Conservation (phyloP, 2,329 filamentous ascomycete genomes). For the Fusarium verrucosum region DNA sequence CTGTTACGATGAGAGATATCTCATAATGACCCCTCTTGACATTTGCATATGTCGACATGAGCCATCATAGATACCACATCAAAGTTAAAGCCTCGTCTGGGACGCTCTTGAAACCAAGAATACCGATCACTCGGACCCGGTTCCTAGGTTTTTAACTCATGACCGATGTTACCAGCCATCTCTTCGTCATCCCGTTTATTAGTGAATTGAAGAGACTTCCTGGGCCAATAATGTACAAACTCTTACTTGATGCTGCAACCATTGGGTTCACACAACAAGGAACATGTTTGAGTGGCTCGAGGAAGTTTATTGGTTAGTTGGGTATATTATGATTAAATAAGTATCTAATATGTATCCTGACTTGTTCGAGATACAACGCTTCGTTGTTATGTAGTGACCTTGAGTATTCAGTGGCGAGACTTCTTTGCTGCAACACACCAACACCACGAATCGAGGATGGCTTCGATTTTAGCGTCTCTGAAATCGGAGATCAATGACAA, state of each 20-base stretch:
- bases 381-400: neutral
- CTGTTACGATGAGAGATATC: neutral
- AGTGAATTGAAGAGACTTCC: slow-evolving; percentile 7
- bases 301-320: neutral
- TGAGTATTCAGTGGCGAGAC: slow-evolving; percentile 1
- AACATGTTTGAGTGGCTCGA: neutral
- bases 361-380: neutral
- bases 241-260: neutral
- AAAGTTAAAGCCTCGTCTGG: neutral
- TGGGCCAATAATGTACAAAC: neutral
- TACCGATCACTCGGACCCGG: neutral
- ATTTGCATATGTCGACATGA: neutral
- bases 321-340: neutral
- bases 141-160: slow-evolving; percentile 15
- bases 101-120: neutral
- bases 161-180: neutral
- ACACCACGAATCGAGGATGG: slow-evolving; percentile 4
- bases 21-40: neutral
- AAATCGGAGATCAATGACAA: slow-evolving; percentile 29
- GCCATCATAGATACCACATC: neutral
- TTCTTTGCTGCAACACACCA: slow-evolving; percentile 4
- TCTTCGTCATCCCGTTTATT: slow-evolving; percentile 19
- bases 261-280: neutral
- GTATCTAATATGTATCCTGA: neutral
- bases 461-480: slow-evolving; percentile 6